A percentile compares a stretch with the other conserved stretches of the same genome.
Conservation (phyloP, 768 basidiomycete species). For the Leucogyrophana mollusca region DNA sequence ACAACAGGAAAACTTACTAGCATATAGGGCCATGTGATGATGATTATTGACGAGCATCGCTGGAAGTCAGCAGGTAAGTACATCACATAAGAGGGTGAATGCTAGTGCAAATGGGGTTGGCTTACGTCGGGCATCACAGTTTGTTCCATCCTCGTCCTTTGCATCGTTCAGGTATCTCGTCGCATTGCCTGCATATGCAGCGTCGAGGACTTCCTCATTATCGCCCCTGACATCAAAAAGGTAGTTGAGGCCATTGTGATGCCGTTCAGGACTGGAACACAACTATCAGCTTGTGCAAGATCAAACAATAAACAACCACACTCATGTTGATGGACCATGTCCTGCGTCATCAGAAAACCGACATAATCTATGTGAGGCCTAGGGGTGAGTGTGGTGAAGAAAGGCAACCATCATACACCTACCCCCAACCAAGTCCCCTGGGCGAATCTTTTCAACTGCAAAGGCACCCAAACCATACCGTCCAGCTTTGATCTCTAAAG, state of each 20-base stretch:
- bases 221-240: slow-evolving; percentile 23
- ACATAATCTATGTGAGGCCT: slow-evolving; percentile 36
- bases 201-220: slow-evolving; percentile 26
- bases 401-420: neutral
- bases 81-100: neutral
- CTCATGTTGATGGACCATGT: slow-evolving; percentile 12
- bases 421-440: slow-evolving; percentile 33
- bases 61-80: slow-evolving; percentile 5
- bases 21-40: slow-evolving; percentile 34
- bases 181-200: slow-evolving; percentile 41
- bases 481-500: slow-evolving; percentile 33
- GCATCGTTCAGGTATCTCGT: slow-evolving; percentile 41
- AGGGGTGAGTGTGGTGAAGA: neutral
- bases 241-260: slow-evolving; percentile 30
- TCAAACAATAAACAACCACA: neutral
- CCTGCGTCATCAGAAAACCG: slow-evolving; percentile 22
- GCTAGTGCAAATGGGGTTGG: neutral
- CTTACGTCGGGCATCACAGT: slow-evolving; percentile 17
- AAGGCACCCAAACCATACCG: slow-evolving; percentile 46
- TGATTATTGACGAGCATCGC: slow-evolving; percentile 32
- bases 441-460: slow-evolving; percentile 25
- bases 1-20: slow-evolving; percentile 24
- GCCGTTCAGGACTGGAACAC: slow-evolving; percentile 9
- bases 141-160: slow-evolving; percentile 20
- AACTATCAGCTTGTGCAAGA: neutral